Conservation (phyloP, 176 grass and related monocot genomes). For the Rhynchospora pubera region DNA sequence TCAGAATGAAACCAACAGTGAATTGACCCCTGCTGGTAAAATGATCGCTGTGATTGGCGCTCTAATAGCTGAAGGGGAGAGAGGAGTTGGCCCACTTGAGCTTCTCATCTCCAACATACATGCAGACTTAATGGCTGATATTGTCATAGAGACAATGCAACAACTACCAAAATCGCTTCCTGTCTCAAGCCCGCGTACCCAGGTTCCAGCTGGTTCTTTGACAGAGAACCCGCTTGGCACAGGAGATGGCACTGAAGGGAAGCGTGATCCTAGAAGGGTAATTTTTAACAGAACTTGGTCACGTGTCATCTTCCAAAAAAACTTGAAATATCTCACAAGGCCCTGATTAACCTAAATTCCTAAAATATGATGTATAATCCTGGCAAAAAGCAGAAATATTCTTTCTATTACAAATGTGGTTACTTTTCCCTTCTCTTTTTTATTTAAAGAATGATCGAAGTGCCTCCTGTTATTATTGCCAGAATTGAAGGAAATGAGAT, state of each 20-base stretch:
- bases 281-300: slow-evolving; percentile 24
- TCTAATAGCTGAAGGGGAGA: slow-evolving; percentile 96
- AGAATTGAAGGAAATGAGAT: neutral
- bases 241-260: slow-evolving; percentile 46
- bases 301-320: neutral
- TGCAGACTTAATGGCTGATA: slow-evolving; percentile 93
- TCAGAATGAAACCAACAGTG: slow-evolving; percentile 23
- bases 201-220: neutral
- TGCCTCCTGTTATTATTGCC: neutral
- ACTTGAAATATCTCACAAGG: neutral
- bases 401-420: neutral
- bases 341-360: neutral
- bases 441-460: neutral
- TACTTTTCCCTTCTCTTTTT: neutral
- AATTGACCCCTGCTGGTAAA: slow-evolving; percentile 78
- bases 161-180: slow-evolving; percentile 41
- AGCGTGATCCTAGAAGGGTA: slow-evolving; percentile 97
- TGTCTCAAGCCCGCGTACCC: neutral
- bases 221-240: slow-evolving; percentile 16
- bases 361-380: neutral
- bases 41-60: slow-evolving; percentile 99
- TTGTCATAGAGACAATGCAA: slow-evolving; percentile 99
- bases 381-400: neutral
- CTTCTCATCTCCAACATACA: slow-evolving; percentile 89
- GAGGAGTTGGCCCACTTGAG: slow-evolving; percentile 86